phyloP scores from a whole-genome alignment of 2,329 filamentous ascomycete genomes.

The Chaetomiaceae sp. region DNA sequence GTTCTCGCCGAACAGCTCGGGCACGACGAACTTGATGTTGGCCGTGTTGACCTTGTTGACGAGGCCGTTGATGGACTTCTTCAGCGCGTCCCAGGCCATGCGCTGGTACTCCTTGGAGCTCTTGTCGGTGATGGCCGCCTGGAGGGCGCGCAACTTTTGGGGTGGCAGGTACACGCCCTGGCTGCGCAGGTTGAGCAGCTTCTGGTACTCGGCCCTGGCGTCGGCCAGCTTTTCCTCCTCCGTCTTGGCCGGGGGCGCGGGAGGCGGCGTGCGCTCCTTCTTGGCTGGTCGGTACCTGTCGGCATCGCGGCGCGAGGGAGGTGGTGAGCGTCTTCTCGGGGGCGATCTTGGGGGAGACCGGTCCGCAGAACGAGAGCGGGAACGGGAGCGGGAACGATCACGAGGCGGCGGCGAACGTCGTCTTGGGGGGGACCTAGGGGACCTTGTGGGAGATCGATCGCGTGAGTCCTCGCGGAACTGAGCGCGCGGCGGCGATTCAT shows the following conservation, averaged over 20 bases:
- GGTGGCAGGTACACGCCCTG: constrained; percentile 97
- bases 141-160: constrained; percentile 80
- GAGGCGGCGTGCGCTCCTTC: constrained; percentile 34
- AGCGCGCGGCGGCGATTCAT: constrained; percentile 5
- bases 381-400: constrained; percentile 4
- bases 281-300: constrained; percentile 44
- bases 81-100: constrained; percentile 98
- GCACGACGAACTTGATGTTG: constrained; percentile 97
- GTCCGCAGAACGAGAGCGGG: constrained; percentile 2
- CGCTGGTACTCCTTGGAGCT: constrained; percentile 95
- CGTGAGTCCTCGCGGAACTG: neutral
- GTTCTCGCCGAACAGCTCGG: constrained; percentile 93
- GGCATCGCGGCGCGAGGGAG: constrained; percentile 38
- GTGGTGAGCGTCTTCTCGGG: constrained; percentile 12
- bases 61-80: constrained; percentile 96
- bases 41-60: constrained; percentile 99
- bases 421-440: constrained; percentile 4
- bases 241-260: constrained; percentile 45
- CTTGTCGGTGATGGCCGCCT: constrained; percentile 96
- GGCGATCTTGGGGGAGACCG: constrained; percentile 4
- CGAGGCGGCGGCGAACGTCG: constrained; percentile 9
- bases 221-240: constrained; percentile 84
- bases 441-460: constrained; percentile 8
- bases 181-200: constrained; percentile 85
- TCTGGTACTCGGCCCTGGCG: constrained; percentile 90